Base-by-base conservation (phyloP, 768 basidiomycete species). In the Leccinum subtestaceum region DNA sequence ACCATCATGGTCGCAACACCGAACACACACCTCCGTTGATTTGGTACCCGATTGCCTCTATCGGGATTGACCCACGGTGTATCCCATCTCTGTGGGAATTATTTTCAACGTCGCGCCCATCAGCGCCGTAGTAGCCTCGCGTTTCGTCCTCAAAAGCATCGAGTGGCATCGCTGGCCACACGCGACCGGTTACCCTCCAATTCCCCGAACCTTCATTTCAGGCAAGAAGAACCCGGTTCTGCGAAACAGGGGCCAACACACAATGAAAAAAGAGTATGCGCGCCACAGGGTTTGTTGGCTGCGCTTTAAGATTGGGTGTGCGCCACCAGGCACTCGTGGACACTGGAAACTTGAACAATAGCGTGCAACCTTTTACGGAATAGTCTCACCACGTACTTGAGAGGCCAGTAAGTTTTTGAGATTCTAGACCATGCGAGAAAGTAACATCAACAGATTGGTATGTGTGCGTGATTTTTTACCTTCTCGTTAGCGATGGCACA, bases 51-150 rank as follows among this genome's bases (percentile, higher is more conserved):
- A 3, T 52, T 67, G 8, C 58, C 59, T 5, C 12, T 47, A 25
- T 46, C 32, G 50, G 9, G 48, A 23, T 23, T 36, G 52, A 31
- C 29, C 25, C n/a, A 31, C 13, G 31, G 25, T 25, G 15, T 55
- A 49, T 71, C 62, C 56, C 70, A 69, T 65, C 61, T 10, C 40
- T 55, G 60, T 71, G 68, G 61, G 68, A 70, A 71, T 11, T 0
- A 4, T 17, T 11, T 43, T 11, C 46, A 47, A 17, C 17, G 4
- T 32, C 12, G 54, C 45, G 25, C 32, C 25, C 36, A 46, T 25
- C 53, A 45, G 51, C 56, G 34, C 60, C 52, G 45, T 52, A 47
- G 45, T 52, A 43, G 57, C 46, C 32, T 43, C 57, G 40, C 47
- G 25, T 19, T 13, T 36, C 23, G 29, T 9, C 27, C 23, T 29